Base-by-base conservation (phyloP, 192 early-diverging fungal genomes). In the Coemansia sp. region DNA sequence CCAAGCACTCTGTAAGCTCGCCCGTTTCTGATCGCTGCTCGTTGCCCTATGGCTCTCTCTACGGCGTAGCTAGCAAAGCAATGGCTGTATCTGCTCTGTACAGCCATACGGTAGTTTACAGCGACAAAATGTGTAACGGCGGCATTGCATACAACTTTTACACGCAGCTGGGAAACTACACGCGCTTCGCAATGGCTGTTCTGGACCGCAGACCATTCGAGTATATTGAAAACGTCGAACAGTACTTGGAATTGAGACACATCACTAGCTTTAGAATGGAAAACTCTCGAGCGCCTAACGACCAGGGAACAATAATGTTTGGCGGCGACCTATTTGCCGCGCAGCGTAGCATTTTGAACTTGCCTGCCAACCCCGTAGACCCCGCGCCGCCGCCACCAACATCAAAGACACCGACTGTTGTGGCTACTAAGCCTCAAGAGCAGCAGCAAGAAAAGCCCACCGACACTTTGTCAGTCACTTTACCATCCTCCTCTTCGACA, bases 31-130 rank as follows among this genome's bases (percentile, higher is more conserved):
- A 31, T 33, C 55, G 38, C 5, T 78, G 76, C 39, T 64, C 63
- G 20, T 52, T 78, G 41, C 76, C 76, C 5, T 78, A 78, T 22
- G 76, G 76, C 20, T 61, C 71, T 0, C 36, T 70, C 0, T 78
- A 78, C 47, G 76, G 71, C 47, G 36, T 69, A 12, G 43, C 62
- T 8, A 61, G 52, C 16, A 13, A 36, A 13, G 62, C 60, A 0
- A 66, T 72, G 62, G 76, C 64, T 10, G 62, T 72, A 31, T 68
- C 70, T 0, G 76, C 60, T 0, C 53, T 78, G 11, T 72, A 78
- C 41, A 73, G 71, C 50, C 71, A 78, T 43, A 62, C 63, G 0
- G 57, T 72, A 2, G 57, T 66, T 6, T 69, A 69, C 9, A 68
- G 62, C 34, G 53, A 58, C 47, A 53, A 61, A 22, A 43, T 55